A percentile compares a stretch with the other conserved stretches of the same genome.
Evolutionary conservation across 305 asterid genomes (phyloP).

Genomic region (Solanum hybrid): DNA sequence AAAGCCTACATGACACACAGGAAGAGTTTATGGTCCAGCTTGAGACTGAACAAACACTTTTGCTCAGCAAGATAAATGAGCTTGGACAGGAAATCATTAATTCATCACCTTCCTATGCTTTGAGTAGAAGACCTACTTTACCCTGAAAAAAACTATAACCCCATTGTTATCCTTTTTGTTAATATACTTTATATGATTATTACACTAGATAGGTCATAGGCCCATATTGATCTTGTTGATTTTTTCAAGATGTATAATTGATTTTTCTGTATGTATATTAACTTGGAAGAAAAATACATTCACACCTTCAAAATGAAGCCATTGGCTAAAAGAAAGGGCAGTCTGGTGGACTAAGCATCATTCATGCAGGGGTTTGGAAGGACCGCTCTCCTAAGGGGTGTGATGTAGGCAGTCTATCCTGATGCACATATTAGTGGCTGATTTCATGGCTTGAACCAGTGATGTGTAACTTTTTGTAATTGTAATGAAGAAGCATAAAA

Average conservation of each 20-base stretch:
- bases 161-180: background rate
- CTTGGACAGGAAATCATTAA: slow-evolving; percentile 89
- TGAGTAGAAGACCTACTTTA: slow-evolving; percentile 41
- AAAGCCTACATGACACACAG: slow-evolving; percentile 62
- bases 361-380: background rate
- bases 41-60: slow-evolving; percentile 72
- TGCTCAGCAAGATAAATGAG: slow-evolving; percentile 66
- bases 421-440: background rate
- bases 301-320: background rate
- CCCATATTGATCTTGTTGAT: background rate
- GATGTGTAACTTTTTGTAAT: background rate
- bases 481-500: background rate
- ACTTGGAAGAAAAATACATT: background rate
- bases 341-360: background rate
- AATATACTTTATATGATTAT: background rate
- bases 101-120: slow-evolving; percentile 38
- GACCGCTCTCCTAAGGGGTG: background rate
- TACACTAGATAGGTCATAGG: background rate
- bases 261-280: background rate
- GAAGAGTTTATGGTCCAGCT: slow-evolving; percentile 68
- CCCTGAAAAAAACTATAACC: slow-evolving; percentile 18
- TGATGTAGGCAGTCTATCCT: background rate
- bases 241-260: slow-evolving; percentile 10
- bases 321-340: background rate
- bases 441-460: background rate